Conservation (phyloP, 352 stramenopile species). For the Peronospora farinosa region DNA sequence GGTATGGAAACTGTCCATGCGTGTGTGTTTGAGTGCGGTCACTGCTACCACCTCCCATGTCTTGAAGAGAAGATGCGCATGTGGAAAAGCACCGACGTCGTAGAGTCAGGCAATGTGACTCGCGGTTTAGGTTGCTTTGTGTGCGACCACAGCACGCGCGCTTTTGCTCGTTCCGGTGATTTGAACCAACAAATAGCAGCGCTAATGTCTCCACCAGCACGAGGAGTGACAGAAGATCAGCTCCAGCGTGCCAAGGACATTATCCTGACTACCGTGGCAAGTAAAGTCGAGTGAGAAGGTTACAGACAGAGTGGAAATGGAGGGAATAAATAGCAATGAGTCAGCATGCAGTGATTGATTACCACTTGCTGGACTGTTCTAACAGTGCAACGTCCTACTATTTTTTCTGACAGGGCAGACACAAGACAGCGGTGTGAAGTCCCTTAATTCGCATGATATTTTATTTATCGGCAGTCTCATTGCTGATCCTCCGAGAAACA, state of each 20-base stretch:
- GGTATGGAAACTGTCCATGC: slow-evolving; percentile 51
- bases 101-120: slow-evolving; percentile 40
- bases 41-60: slow-evolving; percentile 75
- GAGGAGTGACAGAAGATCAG: slow-evolving; percentile 63
- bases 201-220: slow-evolving; percentile 26
- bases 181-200: slow-evolving; percentile 39
- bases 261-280: slow-evolving; percentile 24
- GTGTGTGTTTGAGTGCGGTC: slow-evolving; percentile 79
- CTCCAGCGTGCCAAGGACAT: slow-evolving; percentile 71
- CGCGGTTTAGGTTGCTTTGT: slow-evolving; percentile 69
- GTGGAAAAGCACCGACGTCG: slow-evolving; percentile 65
- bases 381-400: not conserved
- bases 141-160: slow-evolving; percentile 71
- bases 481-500: slow-evolving; percentile 29
- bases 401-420: slow-evolving; percentile 3
- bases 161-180: slow-evolving; percentile 38
- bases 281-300: slow-evolving; percentile 11
- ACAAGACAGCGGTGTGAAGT: slow-evolving; percentile 30
- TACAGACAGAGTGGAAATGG: not conserved
- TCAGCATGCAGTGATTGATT: not conserved
- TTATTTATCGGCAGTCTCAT: slow-evolving; percentile 45
- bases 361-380: not conserved
- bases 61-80: slow-evolving; percentile 84
- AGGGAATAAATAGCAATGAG: not conserved
- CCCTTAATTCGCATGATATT: slow-evolving; percentile 84